Evolutionary conservation across 2,329 filamentous ascomycete species (phyloP), one percentile per base, ranked within the genome.

Genomic region (Pseudogymnoascus sp.): DNA sequence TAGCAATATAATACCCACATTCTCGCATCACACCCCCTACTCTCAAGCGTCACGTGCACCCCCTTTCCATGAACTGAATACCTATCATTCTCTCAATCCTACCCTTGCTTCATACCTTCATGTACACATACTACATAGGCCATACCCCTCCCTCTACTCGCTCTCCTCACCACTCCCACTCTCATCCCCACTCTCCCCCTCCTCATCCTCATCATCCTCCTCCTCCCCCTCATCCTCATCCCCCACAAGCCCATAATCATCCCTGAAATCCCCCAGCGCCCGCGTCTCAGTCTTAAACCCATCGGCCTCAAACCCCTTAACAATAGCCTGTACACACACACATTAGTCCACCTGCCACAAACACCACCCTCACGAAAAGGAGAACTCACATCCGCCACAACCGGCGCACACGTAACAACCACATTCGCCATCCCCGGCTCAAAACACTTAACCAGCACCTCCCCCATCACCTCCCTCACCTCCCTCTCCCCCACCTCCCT

Each of bases 381-480:
- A 39, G 64, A 10, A 36, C 86, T 78, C 79, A 95, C 91, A 81
- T 96, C 90, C 70, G 88, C 82, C 84, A 97, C 89, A 60, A 92
- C 84, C 14, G 89, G 88, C 19, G 92, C 90, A 74, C 93, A 97
- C 6, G 93, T 96, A 62, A 97, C 83, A 3, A 97, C 86, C 62
- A 97, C 79, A 73, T 98, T 96, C 68, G 92, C 88, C 74, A 83
- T 91, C 19, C 87, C 85, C 0, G 93, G 86, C 68, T 86, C 83
- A 75, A 99, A 98, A 37, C 95, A 81, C 0, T 90, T 89, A 70
- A 96, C 73, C 31, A 99, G 81, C 62, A 93, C 82, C 16, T 91
- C 87, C 62, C 79, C 83, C 79, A 99, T 85, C 1, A 85, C 90
- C 23, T 80, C 79, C 74, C 85, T 88, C 68, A 98, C 89, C 71